These are phyloP conservation scores for Globisporangium recalcitrans DNA, from an alignment of 352 stramenopile species.

Conservation along the genomic window DNA sequence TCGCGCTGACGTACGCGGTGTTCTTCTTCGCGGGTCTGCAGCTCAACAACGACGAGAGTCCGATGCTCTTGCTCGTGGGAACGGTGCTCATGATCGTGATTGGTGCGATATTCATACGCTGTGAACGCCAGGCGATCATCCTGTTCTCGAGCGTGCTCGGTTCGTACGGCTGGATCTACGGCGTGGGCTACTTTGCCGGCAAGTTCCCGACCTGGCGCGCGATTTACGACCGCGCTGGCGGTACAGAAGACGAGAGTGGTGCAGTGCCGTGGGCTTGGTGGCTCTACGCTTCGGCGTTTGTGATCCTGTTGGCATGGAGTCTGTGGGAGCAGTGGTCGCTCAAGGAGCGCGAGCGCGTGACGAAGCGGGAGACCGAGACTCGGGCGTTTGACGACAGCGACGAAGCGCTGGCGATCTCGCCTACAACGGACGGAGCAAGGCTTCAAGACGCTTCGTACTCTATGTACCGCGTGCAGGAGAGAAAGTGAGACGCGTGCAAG, in stretches of 20 bases:
- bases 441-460: not conserved
- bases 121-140: constrained; percentile 17
- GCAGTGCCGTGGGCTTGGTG: constrained; percentile 20
- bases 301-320: constrained; percentile 17
- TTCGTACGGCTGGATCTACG: constrained; percentile 21
- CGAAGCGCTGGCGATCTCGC: not conserved
- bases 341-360: not conserved
- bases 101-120: constrained; percentile 7
- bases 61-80: not conserved
- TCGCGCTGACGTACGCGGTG: constrained; percentile 12
- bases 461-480: not conserved
- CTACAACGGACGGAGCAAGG: not conserved
- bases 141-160: constrained; percentile 27
- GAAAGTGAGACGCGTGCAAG: too few relatives aligned
- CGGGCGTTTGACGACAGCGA: not conserved
- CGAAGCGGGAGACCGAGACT: not conserved
- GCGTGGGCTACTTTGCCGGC: constrained; percentile 28
- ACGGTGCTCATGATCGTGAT: not conserved
- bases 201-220: constrained; percentile 16
- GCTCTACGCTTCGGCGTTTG: constrained; percentile 16
- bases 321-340: constrained; percentile 21
- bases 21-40: constrained; percentile 5
- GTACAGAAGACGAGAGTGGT: not conserved
- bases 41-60: constrained; percentile 5
- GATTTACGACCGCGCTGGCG: not conserved